Base-by-base conservation (phyloP, 208 protist species). In the Trypanosoma cruzi region DNA sequence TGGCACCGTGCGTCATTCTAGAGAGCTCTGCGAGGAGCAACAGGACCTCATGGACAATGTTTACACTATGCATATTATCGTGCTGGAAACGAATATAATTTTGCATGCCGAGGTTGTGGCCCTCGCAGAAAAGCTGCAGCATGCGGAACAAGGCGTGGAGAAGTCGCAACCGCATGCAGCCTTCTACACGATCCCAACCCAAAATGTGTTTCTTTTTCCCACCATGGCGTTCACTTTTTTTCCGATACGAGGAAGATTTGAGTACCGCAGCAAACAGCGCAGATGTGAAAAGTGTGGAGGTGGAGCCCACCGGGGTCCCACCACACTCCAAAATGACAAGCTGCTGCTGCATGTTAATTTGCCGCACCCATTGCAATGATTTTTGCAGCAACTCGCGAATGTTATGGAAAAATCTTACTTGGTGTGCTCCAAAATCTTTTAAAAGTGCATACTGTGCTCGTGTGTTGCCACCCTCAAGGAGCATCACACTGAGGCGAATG, bases 61-160 rank as follows among this genome's bases (percentile, higher is more conserved):
- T 97, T 4, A 85, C 84, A 69, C 81, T 93, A 72, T 88, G 88
- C 34, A 85, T 44, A 67, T 91, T 93, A 75, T 92, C 80, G 63
- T 76, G 70, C 79, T 97, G 95, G 20, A 64, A 54, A n/a, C 89
- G 89, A 22, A 97, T 78, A 73, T 94, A 98, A 70, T 96, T 90
- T 77, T 98, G 92, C 76, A 98, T 73, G 10, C 80, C 73, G 6
- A 70, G 20, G 56, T 94, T 88, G 78, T 98, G 93, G 29, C 93
- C 94, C 73, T 98, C 95, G 75, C 92, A 97, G 65, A 97, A 89
- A 36, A 98, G 82, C 82, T 98, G 95, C 31, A 98, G 71, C 6
- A 97, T 86, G 13, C 93, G 86, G 50, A 98, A 86, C 40, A 96
- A 69, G 24, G 56, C 69, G n/a, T 60, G 62, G 40, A 94, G 73